These are phyloP conservation scores for peach (Prunus persica) DNA, from an alignment of 306 rosid genomes.

Conservation along the genomic window Prunus_persica_NCBIv2 NC_034010.1:415001-415500, in stretches of 20 bases:
- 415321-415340: not conserved
- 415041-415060: too few species aligned
- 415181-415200: constrained; percentile 27
- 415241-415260: constrained; percentile 40
- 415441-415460: constrained; percentile 77
- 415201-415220: constrained; percentile 32
- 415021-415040: too few species aligned
- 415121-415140: too few species aligned
- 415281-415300: too few species aligned
- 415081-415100: not conserved
- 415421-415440: constrained; percentile 44
- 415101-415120: not conserved
- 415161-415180: constrained; percentile 20
- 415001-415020: constrained; percentile 39
- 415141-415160: not conserved
- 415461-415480: constrained; percentile 69
- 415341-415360: not conserved
- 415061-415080: too few species aligned
- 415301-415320: too few species aligned
- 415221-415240: constrained; percentile 44
- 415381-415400: not conserved
- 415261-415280: not conserved
- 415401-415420: not conserved
- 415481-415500: constrained; percentile 71
- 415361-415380: not conserved